Conservation (phyloP, 129 eudicot genomes). For the Gnaphalium uliginosum region DNA sequence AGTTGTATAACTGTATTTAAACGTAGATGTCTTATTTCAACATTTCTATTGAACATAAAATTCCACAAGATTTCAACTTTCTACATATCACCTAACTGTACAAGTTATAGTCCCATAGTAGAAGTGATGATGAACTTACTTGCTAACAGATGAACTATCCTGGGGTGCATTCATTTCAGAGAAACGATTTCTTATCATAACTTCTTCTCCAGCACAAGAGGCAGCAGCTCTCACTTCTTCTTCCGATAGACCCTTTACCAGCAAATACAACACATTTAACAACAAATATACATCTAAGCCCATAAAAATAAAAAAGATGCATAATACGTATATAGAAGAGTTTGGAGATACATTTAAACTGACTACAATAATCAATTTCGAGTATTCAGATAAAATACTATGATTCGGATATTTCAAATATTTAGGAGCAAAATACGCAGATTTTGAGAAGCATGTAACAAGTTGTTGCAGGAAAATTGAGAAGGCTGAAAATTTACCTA, state of each 20-base stretch:
- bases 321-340: neutral
- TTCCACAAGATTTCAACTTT: neutral
- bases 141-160: constrained; percentile 85
- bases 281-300: neutral
- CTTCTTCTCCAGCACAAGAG: constrained; percentile 97
- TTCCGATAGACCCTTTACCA: constrained; percentile 86
- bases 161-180: constrained; percentile 98
- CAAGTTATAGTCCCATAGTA: constrained; percentile 4
- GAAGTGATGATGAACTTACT: constrained; percentile 52
- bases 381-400: neutral
- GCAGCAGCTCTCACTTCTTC: constrained; percentile 99
- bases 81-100: neutral
- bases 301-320: neutral
- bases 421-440: neutral
- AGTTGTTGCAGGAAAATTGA: too few species aligned
- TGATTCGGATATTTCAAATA: neutral
- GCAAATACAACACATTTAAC: neutral
- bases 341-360: neutral
- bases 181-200: constrained; percentile 86
- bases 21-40: neutral
- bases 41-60: too few species aligned
- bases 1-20: neutral
- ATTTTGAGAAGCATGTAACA: neutral
- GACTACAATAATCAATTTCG: neutral
- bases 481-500: too few species aligned